Evolutionary conservation across 805 yeast species (phyloP).

Genomic region (Helenozyma rhizophorensis): DNA sequence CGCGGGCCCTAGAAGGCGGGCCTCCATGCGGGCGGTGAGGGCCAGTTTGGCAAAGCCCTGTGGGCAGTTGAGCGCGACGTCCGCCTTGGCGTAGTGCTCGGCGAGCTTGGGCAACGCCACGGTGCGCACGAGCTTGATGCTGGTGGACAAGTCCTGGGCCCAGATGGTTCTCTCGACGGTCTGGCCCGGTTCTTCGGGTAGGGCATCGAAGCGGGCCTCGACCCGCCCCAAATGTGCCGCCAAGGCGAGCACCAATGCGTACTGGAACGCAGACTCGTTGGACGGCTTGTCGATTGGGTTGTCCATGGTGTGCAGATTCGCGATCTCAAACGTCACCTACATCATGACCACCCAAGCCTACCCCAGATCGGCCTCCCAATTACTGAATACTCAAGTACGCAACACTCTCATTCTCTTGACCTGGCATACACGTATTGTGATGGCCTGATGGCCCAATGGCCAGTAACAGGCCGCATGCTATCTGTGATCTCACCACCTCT

Average conservation of each 20-base stretch:
- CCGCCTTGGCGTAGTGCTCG: slow-evolving; percentile 13
- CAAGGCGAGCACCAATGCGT: slow-evolving; percentile 25
- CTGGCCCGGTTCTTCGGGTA: slow-evolving; percentile 11
- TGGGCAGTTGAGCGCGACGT: slow-evolving; percentile 6
- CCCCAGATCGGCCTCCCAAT: too few relatives aligned
- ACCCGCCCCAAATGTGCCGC: slow-evolving; percentile 18
- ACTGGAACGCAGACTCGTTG: slow-evolving; percentile 6
- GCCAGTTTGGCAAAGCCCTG: neutral
- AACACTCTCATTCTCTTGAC: too few relatives aligned
- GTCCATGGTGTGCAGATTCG: too few relatives aligned
- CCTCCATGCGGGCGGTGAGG: slow-evolving; percentile 12
- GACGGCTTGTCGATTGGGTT: too few relatives aligned
- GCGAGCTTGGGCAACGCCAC: slow-evolving; percentile 9
- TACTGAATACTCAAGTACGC: too few relatives aligned
- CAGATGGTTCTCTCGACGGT: slow-evolving; percentile 16
- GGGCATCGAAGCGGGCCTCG: slow-evolving; percentile 4
- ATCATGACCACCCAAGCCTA: too few relatives aligned
- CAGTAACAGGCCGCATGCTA: too few relatives aligned
- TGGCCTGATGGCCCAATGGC: too few relatives aligned
- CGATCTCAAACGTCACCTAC: too few relatives aligned
- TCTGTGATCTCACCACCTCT: too few relatives aligned
- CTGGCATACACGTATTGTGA: too few relatives aligned
- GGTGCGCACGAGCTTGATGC: slow-evolving; percentile 12
- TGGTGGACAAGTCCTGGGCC: slow-evolving; percentile 18
- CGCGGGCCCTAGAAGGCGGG: slow-evolving; percentile 19